Evolutionary conservation across 2,329 filamentous ascomycete species (phyloP), one percentile per base, ranked within the genome.

Genomic region (Fragosphaeria purpurea): DNA sequence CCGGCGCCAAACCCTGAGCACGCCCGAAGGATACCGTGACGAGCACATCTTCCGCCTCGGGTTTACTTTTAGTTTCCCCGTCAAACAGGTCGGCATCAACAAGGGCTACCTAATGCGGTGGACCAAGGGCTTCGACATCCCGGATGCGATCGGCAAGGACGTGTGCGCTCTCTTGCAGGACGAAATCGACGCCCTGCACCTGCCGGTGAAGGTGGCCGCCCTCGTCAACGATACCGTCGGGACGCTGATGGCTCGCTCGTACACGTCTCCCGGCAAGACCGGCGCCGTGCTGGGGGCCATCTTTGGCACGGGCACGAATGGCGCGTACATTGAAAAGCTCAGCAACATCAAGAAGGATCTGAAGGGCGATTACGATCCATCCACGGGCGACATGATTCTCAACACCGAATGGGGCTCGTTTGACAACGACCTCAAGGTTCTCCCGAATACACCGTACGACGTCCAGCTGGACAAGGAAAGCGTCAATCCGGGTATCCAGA

Each of bases 371-470:
- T 93, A 86, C 59, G 88, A 96, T 67, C 74, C 74, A 46, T 82
- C 81, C 7, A 94, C 90, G 0, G 89, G 90, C 48, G 82, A 94
- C 60, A 98, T 98, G 93, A 88, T 98, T 52, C 79, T 98, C 70
- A 98, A 98, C 70, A 91, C 87, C 1, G 93, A 98, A 70, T 98
- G 93, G 93, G 93, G 93, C 55, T 95, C 88, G 51, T 98, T 98
- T 62, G 93, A 98, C 70, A 97, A 97, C 70, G 80, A 86, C 59
- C 80, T 97, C 57, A 87, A 84, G 59, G 86, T 95, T 22, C 76
- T 98, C 41, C 93, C 91, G 44, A 85, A 82, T 60, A 97, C 91
- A 0, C 72, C 80, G 0, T 97, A 88, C 70, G 93, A 98, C 64
- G 70, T 74, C 46, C 76, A 81, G 51, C 75, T 98, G 31, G 91